These are phyloP conservation scores for Priceomyces haplophilus DNA, from an alignment of 805 yeast genomes.

Conservation along the genomic window DNA sequence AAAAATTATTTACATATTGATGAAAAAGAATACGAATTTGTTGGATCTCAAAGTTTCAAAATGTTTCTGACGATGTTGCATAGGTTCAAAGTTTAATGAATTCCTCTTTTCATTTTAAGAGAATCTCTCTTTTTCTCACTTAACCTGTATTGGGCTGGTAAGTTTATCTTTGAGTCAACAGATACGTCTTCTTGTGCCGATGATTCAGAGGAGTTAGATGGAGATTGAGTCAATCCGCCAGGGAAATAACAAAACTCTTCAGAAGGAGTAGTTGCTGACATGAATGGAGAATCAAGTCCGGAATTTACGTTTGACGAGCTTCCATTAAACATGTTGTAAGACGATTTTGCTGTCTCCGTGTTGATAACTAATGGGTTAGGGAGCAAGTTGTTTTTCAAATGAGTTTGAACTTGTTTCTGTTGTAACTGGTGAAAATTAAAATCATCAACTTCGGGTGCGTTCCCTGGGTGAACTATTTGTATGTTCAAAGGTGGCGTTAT, in stretches of 20 bases:
- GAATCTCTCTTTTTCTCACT: constrained; percentile 47
- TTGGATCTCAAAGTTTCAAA: no score
- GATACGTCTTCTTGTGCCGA: constrained; percentile 7
- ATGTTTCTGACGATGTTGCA: not conserved
- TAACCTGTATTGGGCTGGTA: constrained; percentile 33
- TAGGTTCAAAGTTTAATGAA: constrained; percentile 21
- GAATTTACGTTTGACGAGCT: constrained; percentile 8
- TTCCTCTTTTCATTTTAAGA: constrained; percentile 44
- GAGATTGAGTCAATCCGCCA: constrained; percentile 9
- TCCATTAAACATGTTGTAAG: constrained; percentile 22
- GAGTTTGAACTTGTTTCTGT: constrained; percentile 20
- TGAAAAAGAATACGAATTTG: no score
- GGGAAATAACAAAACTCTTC: constrained; percentile 36
- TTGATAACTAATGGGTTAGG: constrained; percentile 38
- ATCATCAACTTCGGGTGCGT: constrained; percentile 30
- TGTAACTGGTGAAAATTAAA: constrained; percentile 19
- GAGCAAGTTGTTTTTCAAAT: constrained; percentile 21
- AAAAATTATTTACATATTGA: not conserved
- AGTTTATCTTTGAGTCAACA: constrained; percentile 17
- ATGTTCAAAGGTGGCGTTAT: constrained; percentile 10
- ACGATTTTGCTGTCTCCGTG: constrained; percentile 31
- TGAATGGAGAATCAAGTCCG: constrained; percentile 40
- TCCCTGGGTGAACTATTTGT: constrained; percentile 10
- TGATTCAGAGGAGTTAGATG: constrained; percentile 3
- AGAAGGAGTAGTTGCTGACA: constrained; percentile 35